Evolutionary conservation across 2,329 filamentous ascomycete species (phyloP).

Genomic region (Penicillium sumatraense): DNA sequence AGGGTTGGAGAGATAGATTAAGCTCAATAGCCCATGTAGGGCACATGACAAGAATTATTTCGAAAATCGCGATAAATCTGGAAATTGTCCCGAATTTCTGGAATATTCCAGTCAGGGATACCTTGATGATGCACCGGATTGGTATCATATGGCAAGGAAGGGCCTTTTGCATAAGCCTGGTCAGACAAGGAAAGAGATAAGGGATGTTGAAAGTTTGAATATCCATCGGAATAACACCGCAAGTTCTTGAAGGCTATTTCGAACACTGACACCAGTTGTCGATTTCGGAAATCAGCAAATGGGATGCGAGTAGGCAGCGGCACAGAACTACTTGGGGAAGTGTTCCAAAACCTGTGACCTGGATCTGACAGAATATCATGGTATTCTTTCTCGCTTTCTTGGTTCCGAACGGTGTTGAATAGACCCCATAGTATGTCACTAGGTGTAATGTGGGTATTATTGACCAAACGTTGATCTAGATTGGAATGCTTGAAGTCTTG

Average conservation of each 20-base stretch:
- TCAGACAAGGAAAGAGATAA: neutral
- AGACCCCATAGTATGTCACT: neutral
- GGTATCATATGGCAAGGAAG: neutral
- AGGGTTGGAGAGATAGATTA: no score
- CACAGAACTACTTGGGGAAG: neutral
- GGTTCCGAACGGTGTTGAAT: neutral
- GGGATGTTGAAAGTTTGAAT: constrained; percentile 1
- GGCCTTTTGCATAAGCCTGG: neutral
- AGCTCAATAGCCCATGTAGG: neutral
- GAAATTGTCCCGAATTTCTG: neutral
- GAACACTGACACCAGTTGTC: neutral
- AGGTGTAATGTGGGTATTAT: no score
- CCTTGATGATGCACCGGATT: neutral
- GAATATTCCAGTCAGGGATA: neutral
- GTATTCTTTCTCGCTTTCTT: neutral
- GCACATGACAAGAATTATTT: neutral
- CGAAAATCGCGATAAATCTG: neutral
- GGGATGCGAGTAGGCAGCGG: neutral
- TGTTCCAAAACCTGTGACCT: neutral
- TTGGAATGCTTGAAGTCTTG: neutral
- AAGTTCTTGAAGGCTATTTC: neutral
- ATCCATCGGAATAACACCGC: neutral
- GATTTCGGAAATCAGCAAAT: neutral
- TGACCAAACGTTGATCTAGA: neutral
- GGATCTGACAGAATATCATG: neutral